Percentiles rank a stretch among this genome's conserved stretches.
These are phyloP conservation scores for Neurospora terricola DNA, from an alignment of 495 filamentous ascomycete genomes.

Conservation along the genomic window DNA sequence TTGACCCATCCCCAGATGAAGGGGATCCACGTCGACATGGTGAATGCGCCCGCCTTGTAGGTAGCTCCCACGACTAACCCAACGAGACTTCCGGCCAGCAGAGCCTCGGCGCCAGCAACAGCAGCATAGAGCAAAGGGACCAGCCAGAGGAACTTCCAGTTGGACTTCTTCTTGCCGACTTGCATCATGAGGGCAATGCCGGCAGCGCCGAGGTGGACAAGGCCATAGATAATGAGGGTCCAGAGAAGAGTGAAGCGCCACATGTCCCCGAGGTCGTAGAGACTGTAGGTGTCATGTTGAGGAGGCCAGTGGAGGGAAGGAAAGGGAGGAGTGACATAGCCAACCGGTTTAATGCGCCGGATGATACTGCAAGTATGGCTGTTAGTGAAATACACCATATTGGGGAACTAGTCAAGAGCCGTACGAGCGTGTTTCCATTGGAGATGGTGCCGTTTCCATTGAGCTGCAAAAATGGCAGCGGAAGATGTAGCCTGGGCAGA, in stretches of 20 bases:
- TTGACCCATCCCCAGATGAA: slow-evolving; percentile 92
- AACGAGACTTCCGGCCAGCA: slow-evolving; percentile 81
- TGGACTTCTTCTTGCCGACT: slow-evolving; percentile 39
- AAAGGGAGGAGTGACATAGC: slow-evolving; percentile 66
- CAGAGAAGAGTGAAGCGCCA: slow-evolving; percentile 90
- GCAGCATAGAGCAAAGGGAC: slow-evolving; percentile 66
- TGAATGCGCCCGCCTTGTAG: slow-evolving; percentile 78
- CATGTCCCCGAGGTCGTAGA: slow-evolving; percentile 72
- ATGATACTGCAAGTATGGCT: slow-evolving; percentile 3
- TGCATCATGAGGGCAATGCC: slow-evolving; percentile 67
- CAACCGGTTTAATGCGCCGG: slow-evolving; percentile 41
- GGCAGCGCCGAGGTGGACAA: slow-evolving; percentile 60
- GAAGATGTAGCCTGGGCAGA: background rate
- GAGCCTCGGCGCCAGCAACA: slow-evolving; percentile 68
- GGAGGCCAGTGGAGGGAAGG: slow-evolving; percentile 79
- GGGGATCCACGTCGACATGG: slow-evolving; percentile 96
- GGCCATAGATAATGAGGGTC: slow-evolving; percentile 63
- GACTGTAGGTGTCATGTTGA: slow-evolving; percentile 45
- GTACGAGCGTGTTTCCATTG: slow-evolving; percentile 14
- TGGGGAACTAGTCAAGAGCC: background rate
- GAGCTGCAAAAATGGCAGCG: background rate
- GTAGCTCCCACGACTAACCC: slow-evolving; percentile 78
- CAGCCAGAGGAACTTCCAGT: slow-evolving; percentile 67
- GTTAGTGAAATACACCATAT: background rate
- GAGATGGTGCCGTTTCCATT: background rate